Base-by-base conservation (phyloP, 2,329 filamentous ascomycete genomes). In the Claviceps monticola region DNA sequence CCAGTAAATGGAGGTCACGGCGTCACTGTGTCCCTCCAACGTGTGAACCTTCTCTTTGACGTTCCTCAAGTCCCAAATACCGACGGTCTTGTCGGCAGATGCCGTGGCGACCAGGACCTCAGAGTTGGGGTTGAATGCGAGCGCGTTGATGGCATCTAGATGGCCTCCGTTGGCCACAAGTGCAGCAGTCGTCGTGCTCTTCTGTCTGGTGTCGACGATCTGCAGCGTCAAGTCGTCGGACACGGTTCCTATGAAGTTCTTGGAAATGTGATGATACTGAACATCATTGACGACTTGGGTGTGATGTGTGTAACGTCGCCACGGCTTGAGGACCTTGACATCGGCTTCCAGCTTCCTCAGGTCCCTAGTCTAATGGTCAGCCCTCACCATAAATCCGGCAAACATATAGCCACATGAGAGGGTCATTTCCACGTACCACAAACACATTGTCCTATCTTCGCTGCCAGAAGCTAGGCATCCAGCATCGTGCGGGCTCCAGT, bases 161-260 rank as follows among this genome's bases (percentile, higher is more conserved):
- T 98, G 94, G 9, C 90, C 90, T 48, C 80, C 75, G 56, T 79
- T 74, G 17, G 82, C 84, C 41, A 83, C 77, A 48, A 86, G 76
- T 4, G 86, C 82, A 0, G 88, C 81, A 57, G 77, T 79, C 56
- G 79, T 80, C 51, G 75, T 82, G 51, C 81, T 78, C 34, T 75
- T 64, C 62, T 79, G 78, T 60, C 93, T 84, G n/a, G 85, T 78
- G 66, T 98, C 93, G 54, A 97, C 77, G 54, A 98, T 85, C 67
- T 96, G 88, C 55, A 97, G 80, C 7, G 88, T 96, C 59, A 93
- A 77, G 65, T 98, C 93, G 65, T 98, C 93, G 4, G 93, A 97
- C 3, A 95, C 93, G 16, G 87, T 91, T 56, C 91, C 94, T 55
- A 98, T 86, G 56, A 94, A 83, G 59, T 83, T 82, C 61, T 82